Base-by-base conservation (phyloP, 495 filamentous ascomycete genomes). In the Aspergillus ostianus region DNA sequence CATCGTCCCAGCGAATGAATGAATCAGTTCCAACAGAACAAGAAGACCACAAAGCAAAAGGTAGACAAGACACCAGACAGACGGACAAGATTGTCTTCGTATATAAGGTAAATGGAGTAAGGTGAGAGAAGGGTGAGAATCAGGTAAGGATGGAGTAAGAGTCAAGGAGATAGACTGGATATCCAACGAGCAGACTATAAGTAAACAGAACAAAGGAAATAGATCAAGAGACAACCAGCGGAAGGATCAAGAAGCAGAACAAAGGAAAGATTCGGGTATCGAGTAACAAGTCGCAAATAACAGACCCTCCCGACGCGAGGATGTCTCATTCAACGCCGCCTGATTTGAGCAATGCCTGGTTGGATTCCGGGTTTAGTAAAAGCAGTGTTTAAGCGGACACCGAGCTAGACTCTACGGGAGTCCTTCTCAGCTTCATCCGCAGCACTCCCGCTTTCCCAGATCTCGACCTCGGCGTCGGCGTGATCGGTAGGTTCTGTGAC, bases 371-470 rank as follows among this genome's bases (percentile, higher is more conserved):
- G 36, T 41, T 41, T 41, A 10, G 23, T 26, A 15, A 41, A 41
- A 10, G 9, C 36, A 41, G 15, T 41, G 36, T 41, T 41, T 41
- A 41, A 41, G 36, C 36, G 36, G 36, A 12, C 2, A 32, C 30
- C 10, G 36, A 15, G 29, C 8, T 6, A 26, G 23, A 26, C 23
- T 26, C 23, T 26, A 4, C 23, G 23, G 29, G 29, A 32, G 29
- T 32, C 29, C 29, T 32, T 32, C 36, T 41, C 36, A 12, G 36
- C 13, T 56, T 77, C 82, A 45, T 81, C 84, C 55, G 82, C 82
- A 19, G 82, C 79, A 63, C 81, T 85, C 44, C 73, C 80, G 66
- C 83, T 87, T 73, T 88, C 85, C 85, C 84, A 88, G 26, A 89
- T 77, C 70, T 87, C 82, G 32, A 75, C 64, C n/a, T 63, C 61